Percentiles rank a stretch among this genome's conserved stretches.
phyloP scores from a whole-genome alignment of 306 rosid species.

The Begonia fuchsioides region DNA sequence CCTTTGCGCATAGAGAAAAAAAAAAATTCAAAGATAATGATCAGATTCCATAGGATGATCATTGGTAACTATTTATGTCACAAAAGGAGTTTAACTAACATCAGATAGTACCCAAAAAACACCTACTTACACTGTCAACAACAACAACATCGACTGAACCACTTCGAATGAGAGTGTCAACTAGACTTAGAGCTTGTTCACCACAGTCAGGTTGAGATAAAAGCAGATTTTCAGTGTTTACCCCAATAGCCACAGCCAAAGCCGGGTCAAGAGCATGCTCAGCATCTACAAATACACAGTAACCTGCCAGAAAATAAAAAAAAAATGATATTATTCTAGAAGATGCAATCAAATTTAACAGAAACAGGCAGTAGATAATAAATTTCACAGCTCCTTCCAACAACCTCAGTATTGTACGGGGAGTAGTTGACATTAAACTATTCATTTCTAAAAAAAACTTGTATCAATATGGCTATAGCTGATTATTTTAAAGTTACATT shows the following conservation, averaged over 20 bases:
- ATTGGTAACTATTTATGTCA: not conserved
- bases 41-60: not conserved
- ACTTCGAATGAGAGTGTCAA: constrained; percentile 74
- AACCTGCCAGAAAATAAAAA: constrained; percentile 27
- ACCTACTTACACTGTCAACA: constrained; percentile 76
- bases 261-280: constrained; percentile 89
- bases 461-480: too few species aligned
- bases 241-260: constrained; percentile 72
- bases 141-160: constrained; percentile 93
- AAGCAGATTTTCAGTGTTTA: constrained; percentile 55
- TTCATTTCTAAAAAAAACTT: too few species aligned
- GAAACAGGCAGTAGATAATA: too few species aligned
- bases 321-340: constrained; percentile 5
- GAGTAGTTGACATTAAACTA: too few species aligned
- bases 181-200: constrained; percentile 91
- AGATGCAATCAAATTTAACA: not conserved
- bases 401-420: too few species aligned
- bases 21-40: too few species aligned
- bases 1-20: constrained; percentile 3
- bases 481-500: too few species aligned
- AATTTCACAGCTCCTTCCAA: too few species aligned
- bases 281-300: constrained; percentile 80
- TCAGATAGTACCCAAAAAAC: constrained; percentile 1
- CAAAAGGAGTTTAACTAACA: too few species aligned
- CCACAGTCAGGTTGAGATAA: constrained; percentile 93